These are phyloP conservation scores for Colletotrichum somersetense DNA, from an alignment of 2,329 filamentous ascomycete species.

Conservation along the genomic window DNA sequence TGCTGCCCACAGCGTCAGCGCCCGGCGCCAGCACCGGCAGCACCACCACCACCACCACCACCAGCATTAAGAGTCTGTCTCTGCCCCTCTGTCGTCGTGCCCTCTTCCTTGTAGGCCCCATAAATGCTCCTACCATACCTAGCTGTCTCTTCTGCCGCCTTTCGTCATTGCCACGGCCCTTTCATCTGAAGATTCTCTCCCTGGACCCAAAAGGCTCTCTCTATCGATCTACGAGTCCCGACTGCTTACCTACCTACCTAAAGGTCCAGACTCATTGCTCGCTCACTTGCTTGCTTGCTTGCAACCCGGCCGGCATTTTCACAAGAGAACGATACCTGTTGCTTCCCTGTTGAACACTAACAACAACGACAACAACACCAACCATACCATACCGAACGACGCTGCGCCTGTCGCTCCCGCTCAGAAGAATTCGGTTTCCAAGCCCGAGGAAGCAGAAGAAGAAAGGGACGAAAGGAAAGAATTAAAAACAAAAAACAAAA, in stretches of 20 bases:
- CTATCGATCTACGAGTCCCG: neutral
- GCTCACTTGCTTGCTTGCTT: neutral
- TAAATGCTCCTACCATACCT: conserved; percentile 35
- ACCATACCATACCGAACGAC: neutral
- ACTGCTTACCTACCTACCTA: neutral
- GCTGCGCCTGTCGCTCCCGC: neutral
- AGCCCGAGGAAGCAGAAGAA: neutral
- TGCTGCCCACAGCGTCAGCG: neutral
- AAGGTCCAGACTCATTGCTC: conserved; percentile 10
- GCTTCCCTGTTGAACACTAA: neutral
- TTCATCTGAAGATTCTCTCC: conserved; percentile 37
- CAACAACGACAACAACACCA: neutral
- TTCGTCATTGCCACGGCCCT: conserved; percentile 42
- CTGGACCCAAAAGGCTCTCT: conserved; percentile 5
- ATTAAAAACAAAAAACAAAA: too few species aligned
- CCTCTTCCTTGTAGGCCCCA: conserved; percentile 32
- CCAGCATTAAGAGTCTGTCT: neutral
- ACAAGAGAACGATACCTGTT: neutral
- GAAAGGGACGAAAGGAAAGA: neutral
- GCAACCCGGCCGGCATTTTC: neutral
- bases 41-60: too few species aligned
- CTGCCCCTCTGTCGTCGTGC: conserved; percentile 26
- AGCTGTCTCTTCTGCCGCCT: conserved; percentile 35
- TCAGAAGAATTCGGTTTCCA: neutral
- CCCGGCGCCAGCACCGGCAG: neutral